A percentile compares a stretch with the other conserved stretches of the same genome.
Conservation (phyloP, 371 early-diverging fungal genomes). For the Thermomucor indicae-seudaticae region DNA sequence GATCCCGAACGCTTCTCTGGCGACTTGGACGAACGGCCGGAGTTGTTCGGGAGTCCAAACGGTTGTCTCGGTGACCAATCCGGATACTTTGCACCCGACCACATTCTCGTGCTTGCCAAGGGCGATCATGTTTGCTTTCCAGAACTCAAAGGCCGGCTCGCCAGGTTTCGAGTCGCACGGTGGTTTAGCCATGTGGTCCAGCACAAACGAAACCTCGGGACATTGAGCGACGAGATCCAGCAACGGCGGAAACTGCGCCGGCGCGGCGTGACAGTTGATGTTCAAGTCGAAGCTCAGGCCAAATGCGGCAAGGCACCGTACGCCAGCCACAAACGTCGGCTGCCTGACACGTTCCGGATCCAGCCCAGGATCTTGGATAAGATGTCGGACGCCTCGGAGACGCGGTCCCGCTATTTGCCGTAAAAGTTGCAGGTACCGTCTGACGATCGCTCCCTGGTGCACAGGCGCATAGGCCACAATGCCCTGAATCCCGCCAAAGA, state of each 20-base stretch:
- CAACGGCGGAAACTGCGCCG: constrained; percentile 39
- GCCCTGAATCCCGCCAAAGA: constrained; percentile 35
- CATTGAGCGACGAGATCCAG: constrained; percentile 28
- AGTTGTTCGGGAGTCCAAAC: constrained; percentile 14
- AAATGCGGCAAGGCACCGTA: constrained; percentile 22
- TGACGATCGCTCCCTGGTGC: constrained; percentile 27
- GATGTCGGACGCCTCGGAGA: constrained; percentile 33
- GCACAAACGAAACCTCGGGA: constrained; percentile 33
- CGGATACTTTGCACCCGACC: constrained; percentile 39
- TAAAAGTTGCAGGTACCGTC: constrained; percentile 23
- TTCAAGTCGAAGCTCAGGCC: constrained; percentile 35
- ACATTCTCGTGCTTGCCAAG: constrained; percentile 25
- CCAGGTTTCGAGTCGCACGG: constrained; percentile 33
- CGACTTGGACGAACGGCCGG: constrained; percentile 32
- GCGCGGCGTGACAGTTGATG: constrained; percentile 27
- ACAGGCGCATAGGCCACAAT: constrained; percentile 46
- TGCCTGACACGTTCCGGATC: constrained; percentile 22
- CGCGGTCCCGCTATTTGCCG: constrained; percentile 11
- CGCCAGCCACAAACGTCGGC: constrained; percentile 24
- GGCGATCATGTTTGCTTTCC: constrained; percentile 21
- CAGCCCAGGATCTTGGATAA: constrained; percentile 28
- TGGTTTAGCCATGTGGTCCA: constrained; percentile 49
- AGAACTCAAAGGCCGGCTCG: constrained; percentile 21
- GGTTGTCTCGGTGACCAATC: constrained; percentile 30
- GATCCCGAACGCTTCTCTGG: constrained; percentile 28